phyloP scores from a whole-genome alignment of 768 basidiomycete genomes.

The Vararia minispora region DNA sequence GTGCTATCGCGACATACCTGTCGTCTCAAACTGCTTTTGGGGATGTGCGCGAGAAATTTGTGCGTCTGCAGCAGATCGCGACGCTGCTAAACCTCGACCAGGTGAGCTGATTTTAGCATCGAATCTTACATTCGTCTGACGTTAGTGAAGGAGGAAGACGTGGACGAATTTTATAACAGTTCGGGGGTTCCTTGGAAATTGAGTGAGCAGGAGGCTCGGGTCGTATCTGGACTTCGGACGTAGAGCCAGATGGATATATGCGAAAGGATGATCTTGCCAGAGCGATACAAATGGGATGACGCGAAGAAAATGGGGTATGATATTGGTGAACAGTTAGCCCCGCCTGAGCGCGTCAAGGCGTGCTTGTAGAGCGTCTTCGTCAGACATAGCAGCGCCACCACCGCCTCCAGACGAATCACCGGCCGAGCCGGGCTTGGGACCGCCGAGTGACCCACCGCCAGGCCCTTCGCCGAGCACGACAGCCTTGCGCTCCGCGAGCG shows the following conservation, averaged over 20 bases:
- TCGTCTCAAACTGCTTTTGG: slow-evolving; percentile 85
- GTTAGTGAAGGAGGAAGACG: slow-evolving; percentile 70
- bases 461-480: slow-evolving; percentile 79
- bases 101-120: slow-evolving; percentile 30
- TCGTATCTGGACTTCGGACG: slow-evolving; percentile 49
- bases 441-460: too few relatives aligned
- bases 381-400: slow-evolving; percentile 37
- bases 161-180: slow-evolving; percentile 88
- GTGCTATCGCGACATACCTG: slow-evolving; percentile 73
- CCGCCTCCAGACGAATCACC: slow-evolving; percentile 27
- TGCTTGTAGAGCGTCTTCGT: slow-evolving; percentile 91
- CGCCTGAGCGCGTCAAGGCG: slow-evolving; percentile 82
- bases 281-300: slow-evolving; percentile 1
- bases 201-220: slow-evolving; percentile 63
- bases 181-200: slow-evolving; percentile 89
- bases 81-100: slow-evolving; percentile 82
- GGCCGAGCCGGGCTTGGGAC: slow-evolving; percentile 25
- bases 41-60: slow-evolving; percentile 85
- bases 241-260: slow-evolving; percentile 6
- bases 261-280: slow-evolving; percentile 4
- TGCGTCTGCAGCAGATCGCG: slow-evolving; percentile 85
- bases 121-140: slow-evolving; percentile 4
- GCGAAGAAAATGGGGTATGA: too few relatives aligned
- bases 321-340: too few relatives aligned
- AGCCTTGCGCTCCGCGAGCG: slow-evolving; percentile 59